Evolutionary conservation across 495 filamentous ascomycete genomes (phyloP).

Genomic region (Trichocladium uniseriatum): DNA sequence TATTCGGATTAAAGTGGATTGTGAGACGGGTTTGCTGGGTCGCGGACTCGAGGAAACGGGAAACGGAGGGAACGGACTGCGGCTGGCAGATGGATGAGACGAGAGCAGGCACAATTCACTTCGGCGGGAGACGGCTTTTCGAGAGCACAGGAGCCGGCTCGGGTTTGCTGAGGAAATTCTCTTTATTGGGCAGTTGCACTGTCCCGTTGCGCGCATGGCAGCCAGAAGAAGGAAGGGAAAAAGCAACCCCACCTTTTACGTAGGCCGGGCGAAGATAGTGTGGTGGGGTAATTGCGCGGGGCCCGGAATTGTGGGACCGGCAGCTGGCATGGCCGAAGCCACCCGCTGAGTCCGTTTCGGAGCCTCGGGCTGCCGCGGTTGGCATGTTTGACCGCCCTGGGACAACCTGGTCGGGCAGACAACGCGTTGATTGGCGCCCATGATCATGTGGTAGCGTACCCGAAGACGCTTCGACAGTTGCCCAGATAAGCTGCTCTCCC

Average conservation of each 20-base stretch:
- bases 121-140: not conserved
- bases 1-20: not conserved
- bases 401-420: not conserved
- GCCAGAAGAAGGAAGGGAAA: too few species aligned
- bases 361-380: not conserved
- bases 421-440: not conserved
- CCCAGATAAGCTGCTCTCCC: too few species aligned
- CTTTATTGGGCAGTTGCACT: not conserved
- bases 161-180: not conserved
- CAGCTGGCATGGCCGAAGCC: too few species aligned
- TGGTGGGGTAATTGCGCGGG: not conserved
- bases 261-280: not conserved
- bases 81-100: too few species aligned
- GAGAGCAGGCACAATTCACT: too few species aligned
- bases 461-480: not conserved
- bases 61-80: too few species aligned
- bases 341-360: too few species aligned
- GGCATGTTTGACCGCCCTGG: too few species aligned
- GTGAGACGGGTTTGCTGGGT: too few species aligned
- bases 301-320: not conserved
- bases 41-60: too few species aligned
- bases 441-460: slow-evolving; percentile 6
- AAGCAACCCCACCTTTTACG: slow-evolving; percentile 20
- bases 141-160: not conserved
- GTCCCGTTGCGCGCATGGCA: not conserved